Evolutionary conservation across 2,329 filamentous ascomycete species (phyloP), one percentile per base, ranked within the genome.

Genomic region (Scedosporium apiospermum): DNA sequence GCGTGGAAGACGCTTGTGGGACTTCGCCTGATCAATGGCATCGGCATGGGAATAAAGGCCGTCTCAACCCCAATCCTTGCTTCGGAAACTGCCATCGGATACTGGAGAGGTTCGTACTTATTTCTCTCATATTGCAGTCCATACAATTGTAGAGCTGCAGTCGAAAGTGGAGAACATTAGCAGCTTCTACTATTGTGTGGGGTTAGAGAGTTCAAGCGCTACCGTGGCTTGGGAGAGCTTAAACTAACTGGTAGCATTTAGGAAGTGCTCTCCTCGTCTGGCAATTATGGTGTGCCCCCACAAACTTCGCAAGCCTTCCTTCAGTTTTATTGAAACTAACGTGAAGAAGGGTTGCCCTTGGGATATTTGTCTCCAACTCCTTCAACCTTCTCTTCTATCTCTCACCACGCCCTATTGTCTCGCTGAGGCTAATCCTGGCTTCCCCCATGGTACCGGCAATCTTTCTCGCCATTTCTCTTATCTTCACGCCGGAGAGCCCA

Each of bases 11-110:
- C 68, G 4, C 63, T 77, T 0, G 66, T 76, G 27, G 67, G 65
- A 2, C 68, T 73, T 0, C 71, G 74, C 16, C 64, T 72, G 0
- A 44, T 74, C 6, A 73, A 73, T 58, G 73, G 73, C 1, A 2
- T 57, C 73, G 78, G 76, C 1, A 80, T 80, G 78, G 78, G 78
- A 0, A 72, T 80, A 27, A 80, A 80, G 64, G 78, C 78, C 0
- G 77, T 80, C 42, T 80, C 77, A 44, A 77, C 78, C 0, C 76
- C 78, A 0, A 78, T 80, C 16, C 70, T 80, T 2, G 78, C 77
- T 2, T 76, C 76, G 6, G 78, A 80, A 66, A 79, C 77, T 0
- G 76, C 78, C 0, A 72, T 79, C 14, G 76, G 77, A 0, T 79
- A 76, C 64, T 80, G 78, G 78, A 71, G 78, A 67, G 78, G 78